Percentiles rank a stretch among this genome's conserved stretches.
phyloP scores from a whole-genome alignment of 768 basidiomycete genomes.

The Boletus edulis region DNA sequence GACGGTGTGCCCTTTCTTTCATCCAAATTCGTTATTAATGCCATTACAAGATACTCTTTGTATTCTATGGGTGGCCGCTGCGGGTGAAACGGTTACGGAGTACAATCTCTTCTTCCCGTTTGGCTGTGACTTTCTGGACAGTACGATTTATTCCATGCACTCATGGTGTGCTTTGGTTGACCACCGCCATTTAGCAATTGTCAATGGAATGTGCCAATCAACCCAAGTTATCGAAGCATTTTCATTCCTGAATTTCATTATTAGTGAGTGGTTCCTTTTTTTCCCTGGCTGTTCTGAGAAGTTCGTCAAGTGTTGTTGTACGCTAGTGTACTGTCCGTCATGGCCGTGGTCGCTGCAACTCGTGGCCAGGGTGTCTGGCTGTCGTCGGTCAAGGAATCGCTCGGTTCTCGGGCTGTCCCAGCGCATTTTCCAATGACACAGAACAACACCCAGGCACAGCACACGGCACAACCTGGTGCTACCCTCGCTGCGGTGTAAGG shows the following conservation, averaged over 20 bases:
- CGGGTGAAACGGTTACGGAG: slow-evolving; percentile 24
- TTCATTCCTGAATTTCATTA: slow-evolving; percentile 36
- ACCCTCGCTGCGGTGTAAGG: too few relatives aligned
- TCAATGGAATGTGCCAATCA: slow-evolving; percentile 26
- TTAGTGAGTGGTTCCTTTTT: slow-evolving; percentile 22
- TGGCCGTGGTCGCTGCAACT: slow-evolving; percentile 25
- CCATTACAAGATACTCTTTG: slow-evolving; percentile 29
- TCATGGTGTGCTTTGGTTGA: neutral
- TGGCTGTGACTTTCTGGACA: slow-evolving; percentile 1
- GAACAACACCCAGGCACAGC: slow-evolving; percentile 1
- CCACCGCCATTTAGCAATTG: slow-evolving; percentile 7
- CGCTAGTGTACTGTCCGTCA: slow-evolving; percentile 19
- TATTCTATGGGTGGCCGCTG: slow-evolving; percentile 41
- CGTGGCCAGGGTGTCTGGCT: slow-evolving; percentile 34
- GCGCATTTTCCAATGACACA: slow-evolving; percentile 17
- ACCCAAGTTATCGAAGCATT: slow-evolving; percentile 34
- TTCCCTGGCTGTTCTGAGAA: neutral
- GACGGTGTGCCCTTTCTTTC: slow-evolving; percentile 3
- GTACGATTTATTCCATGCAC: slow-evolving; percentile 3
- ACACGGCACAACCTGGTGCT: neutral
- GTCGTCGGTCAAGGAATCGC: slow-evolving; percentile 31
- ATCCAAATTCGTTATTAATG: neutral
- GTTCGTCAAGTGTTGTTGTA: slow-evolving; percentile 33
- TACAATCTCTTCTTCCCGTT: slow-evolving; percentile 1
- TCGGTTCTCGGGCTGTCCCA: slow-evolving; percentile 8